Evolutionary conservation across 805 yeast genomes (phyloP), one percentile per base, ranked within the genome.

Genomic region (Maudiozyma turicensis): DNA sequence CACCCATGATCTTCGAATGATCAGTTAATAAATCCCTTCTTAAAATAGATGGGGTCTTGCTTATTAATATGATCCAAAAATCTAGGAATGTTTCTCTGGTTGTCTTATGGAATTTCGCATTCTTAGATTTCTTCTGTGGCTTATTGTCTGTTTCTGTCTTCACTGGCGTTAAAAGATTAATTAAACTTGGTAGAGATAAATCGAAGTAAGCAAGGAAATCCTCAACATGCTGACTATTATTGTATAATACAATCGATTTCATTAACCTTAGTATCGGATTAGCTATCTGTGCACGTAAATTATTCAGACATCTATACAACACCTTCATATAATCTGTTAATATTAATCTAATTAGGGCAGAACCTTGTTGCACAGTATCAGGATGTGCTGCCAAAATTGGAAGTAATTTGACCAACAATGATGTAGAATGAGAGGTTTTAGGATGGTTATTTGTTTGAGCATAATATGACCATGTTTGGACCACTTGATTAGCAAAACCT

Each of bases 201-300:
- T 90, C 96, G 59, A 90, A 85, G 42, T 72, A 64, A 13, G 82
- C 77, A 34, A 81, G 60, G 15, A 90, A 76, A 7, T 77, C 81
- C 47, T 77, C 82, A 2, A 81, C 63, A 44, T 77, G 63, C 2
- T 70, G 64, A 1, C 82, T 80, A 29, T 74, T 67, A 43, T 75
- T 71, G 56, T 73, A 80, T 0, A 63, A 53, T 5, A 80, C 72
- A 30, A 84, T 70, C 44, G 76, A 74, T 15, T 67, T 68, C 54
- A 91, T 63, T 8, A 89, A 57, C 41, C 75, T 64, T n/a, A 88
- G 61, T 3, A 76, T 73, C 1, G 93, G 84, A 48, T 77, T 79
- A 0, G 90, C 79, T 1, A 75, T 60, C 1, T 77, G 70, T 0
- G 85, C 78, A 53, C 81, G 77, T 52, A 73, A 65, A 48, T 78